Percentiles rank a stretch among this genome's conserved stretches.
Evolutionary conservation across 441 rosid species (phyloP).

Genomic region (Metrosideros polymorpha): DNA sequence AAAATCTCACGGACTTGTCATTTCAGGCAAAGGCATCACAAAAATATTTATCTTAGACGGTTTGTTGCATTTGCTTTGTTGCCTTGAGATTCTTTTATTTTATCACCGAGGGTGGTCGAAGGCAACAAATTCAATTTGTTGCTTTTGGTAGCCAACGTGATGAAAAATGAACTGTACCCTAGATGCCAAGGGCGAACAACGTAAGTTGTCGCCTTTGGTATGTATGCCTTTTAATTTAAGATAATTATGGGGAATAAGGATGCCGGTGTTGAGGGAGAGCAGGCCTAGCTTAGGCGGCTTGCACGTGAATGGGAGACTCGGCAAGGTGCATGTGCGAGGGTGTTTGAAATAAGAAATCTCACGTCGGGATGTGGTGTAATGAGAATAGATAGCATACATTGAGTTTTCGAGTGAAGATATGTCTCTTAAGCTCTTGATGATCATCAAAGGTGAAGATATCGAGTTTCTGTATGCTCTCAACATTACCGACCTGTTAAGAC

Average conservation of each 20-base stretch:
- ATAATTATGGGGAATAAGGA: not conserved
- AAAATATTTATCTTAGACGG: fast-evolving
- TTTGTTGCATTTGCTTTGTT: not conserved
- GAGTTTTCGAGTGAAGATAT: not conserved
- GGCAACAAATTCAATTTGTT: not conserved
- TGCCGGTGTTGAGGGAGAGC: not conserved
- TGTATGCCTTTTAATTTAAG: not conserved
- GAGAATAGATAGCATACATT: not conserved
- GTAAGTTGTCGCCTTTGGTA: not conserved
- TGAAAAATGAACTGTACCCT: not conserved
- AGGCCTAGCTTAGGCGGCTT: not conserved
- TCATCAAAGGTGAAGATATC: not conserved
- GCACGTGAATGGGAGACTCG: not conserved
- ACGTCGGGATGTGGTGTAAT: not conserved
- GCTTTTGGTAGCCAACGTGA: not conserved
- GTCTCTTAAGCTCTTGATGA: not conserved
- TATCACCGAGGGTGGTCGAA: not conserved
- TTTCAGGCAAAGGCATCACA: no score
- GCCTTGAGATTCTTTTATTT: not conserved
- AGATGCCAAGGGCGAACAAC: not conserved
- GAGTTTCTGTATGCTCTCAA: not conserved
- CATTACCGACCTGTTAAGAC: not conserved
- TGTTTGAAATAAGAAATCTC: not conserved
- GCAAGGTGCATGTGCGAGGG: not conserved
- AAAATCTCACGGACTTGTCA: not conserved